Evolutionary conservation across 441 rosid genomes (phyloP).

Genomic region (Francoa sonchifolia): DNA sequence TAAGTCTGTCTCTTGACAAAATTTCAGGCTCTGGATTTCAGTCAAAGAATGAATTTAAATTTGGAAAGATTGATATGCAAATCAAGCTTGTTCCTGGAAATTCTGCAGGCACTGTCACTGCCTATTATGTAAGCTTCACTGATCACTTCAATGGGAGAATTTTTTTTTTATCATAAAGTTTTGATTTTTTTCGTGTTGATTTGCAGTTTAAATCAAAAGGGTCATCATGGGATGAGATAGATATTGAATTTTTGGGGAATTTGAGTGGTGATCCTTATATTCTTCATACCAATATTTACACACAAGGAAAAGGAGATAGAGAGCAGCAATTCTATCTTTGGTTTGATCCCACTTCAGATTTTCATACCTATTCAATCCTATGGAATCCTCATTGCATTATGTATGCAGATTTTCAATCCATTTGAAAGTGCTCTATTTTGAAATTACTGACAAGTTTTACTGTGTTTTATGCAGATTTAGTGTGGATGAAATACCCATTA

Average conservation of each 20-base stretch:
- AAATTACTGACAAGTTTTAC: neutral
- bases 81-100: slow-evolving; percentile 18
- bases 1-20: slow-evolving; percentile 12
- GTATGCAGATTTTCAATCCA: neutral
- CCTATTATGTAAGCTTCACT: slow-evolving; percentile 10
- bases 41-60: slow-evolving; percentile 13
- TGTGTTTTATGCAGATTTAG: slow-evolving; percentile 6
- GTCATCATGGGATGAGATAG: slow-evolving; percentile 13
- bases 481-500: slow-evolving; percentile 14
- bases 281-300: slow-evolving; percentile 14
- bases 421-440: neutral
- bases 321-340: slow-evolving; percentile 16
- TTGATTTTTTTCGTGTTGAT: neutral
- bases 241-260: slow-evolving; percentile 16
- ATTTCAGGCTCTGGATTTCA: slow-evolving; percentile 15
- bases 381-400: slow-evolving; percentile 17
- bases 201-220: slow-evolving; percentile 11
- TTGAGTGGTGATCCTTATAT: slow-evolving; percentile 17
- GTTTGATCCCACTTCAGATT: slow-evolving; percentile 18
- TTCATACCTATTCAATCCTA: slow-evolving; percentile 18
- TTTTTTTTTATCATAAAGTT: too few species aligned
- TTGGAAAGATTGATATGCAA: slow-evolving; percentile 15
- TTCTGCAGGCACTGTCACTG: slow-evolving; percentile 18
- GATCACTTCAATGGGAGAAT: neutral
- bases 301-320: slow-evolving; percentile 12